Evolutionary conservation across 352 stramenopile species (phyloP), one percentile per base, ranked within the genome.

Genomic region (Chrysophaeum taylorii): DNA sequence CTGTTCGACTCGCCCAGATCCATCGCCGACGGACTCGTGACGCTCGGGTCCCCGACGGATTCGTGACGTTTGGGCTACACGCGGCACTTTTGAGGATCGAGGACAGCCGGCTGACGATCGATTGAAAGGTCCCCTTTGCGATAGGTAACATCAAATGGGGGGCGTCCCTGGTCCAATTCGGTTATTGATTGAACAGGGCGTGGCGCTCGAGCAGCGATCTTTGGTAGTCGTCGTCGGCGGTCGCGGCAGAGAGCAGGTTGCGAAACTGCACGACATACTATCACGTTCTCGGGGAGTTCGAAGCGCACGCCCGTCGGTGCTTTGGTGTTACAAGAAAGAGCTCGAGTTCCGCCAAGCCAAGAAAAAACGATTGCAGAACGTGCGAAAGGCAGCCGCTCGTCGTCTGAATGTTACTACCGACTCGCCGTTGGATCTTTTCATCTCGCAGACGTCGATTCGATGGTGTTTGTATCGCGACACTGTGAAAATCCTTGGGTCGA

Each of bases 261-360:
- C 94, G 72, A 99, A 99, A 78, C 82, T 99, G 69, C 93, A 98
- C 82, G 96, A 98, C 76, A 98, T 99, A 71, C 81, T 99, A 41
- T 91, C 87, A 61, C 96, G 97, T 79, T 89, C 91, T 15, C 87
- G 89, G 23, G 88, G 98, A 35, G n/a, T n/a, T n/a, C n/a, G n/a
- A n/a, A 93, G 96, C 73, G 88, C 92, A 36, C 89, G 93, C 23
- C 92, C 93, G 16, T 94, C 91, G 67, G 94, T 99, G 52, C 81
- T 99, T 9, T 99, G 96, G 96, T 99, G 94, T 81, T 99, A 99
- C 87, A 98, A 99, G 78, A 99, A 99, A 75, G 94, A 99, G 81
- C 84, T 99, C 57, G 96, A 95, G 35, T 99, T 99, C 79, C 98
- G 92, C 18, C 98, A 93, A 66, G 93, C 98, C 73, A 53, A 77